phyloP scores from a whole-genome alignment of 352 stramenopile species.

The Pythium phragmiticola region DNA sequence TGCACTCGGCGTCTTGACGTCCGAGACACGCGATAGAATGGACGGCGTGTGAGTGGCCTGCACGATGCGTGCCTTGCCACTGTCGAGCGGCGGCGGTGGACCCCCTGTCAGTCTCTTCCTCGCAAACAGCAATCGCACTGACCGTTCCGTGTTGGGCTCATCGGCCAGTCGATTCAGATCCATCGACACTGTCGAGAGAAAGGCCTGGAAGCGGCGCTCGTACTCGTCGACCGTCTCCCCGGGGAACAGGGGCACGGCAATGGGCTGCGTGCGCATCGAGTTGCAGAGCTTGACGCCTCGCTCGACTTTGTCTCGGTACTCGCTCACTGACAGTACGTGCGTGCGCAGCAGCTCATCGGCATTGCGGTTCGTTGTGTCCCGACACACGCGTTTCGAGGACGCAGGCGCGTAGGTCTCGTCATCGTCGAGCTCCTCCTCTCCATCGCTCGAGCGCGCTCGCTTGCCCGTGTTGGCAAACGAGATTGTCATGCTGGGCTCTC shows the following conservation, averaged over 20 bases:
- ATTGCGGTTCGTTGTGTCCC: background rate
- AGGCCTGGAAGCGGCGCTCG: slow-evolving; percentile 29
- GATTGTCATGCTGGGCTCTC: too few relatives aligned
- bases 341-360: background rate
- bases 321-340: slow-evolving; percentile 5
- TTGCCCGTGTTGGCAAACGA: background rate
- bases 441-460: background rate
- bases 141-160: slow-evolving; percentile 15
- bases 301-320: slow-evolving; percentile 9
- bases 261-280: background rate
- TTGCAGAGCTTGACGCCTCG: background rate
- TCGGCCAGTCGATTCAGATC: background rate
- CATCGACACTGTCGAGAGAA: background rate
- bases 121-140: slow-evolving; percentile 7
- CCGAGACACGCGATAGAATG: slow-evolving; percentile 5
- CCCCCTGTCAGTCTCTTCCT: slow-evolving; percentile 1
- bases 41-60: background rate
- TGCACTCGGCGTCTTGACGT: background rate
- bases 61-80: background rate
- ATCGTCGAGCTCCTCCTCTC: background rate
- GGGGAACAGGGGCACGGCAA: slow-evolving; percentile 33
- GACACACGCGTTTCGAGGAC: background rate
- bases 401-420: background rate
- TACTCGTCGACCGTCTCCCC: slow-evolving; percentile 32
- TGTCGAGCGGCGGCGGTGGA: background rate